phyloP scores from a whole-genome alignment of 2,329 filamentous ascomycete genomes.

The Fusarium sp. region DNA sequence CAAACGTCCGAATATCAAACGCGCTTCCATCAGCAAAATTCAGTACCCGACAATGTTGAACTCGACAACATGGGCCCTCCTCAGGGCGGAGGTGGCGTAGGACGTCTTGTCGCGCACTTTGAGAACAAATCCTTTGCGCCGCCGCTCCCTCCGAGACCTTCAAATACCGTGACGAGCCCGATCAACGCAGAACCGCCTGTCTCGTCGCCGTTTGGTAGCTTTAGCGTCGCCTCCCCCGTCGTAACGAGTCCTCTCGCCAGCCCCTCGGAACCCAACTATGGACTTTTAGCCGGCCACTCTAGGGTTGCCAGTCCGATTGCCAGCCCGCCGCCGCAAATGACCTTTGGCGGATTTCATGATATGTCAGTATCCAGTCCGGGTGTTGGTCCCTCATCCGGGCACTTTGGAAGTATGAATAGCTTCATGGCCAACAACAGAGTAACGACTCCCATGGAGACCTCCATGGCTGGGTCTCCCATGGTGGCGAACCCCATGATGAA shows the following conservation, averaged over 20 bases:
- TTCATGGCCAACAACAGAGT: constrained; percentile 52
- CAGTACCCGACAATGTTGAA: constrained; percentile 47
- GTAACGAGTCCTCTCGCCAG: constrained; percentile 53
- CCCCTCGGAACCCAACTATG: constrained; percentile 53
- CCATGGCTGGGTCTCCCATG: constrained; percentile 47
- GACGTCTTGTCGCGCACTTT: constrained; percentile 59
- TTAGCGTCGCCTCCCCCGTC: constrained; percentile 49
- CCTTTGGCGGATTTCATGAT: constrained; percentile 54
- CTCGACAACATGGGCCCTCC: constrained; percentile 46
- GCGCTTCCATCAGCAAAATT: constrained; percentile 47
- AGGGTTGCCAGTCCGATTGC: constrained; percentile 54
- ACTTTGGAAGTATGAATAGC: constrained; percentile 54
- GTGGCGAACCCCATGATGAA: constrained; percentile 43
- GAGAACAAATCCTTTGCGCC: constrained; percentile 57
- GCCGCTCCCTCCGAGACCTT: constrained; percentile 55
- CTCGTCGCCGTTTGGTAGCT: constrained; percentile 53
- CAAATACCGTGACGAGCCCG: constrained; percentile 48
- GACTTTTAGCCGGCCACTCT: constrained; percentile 49
- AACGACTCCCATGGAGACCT: constrained; percentile 46
- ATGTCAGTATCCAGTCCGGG: constrained; percentile 50
- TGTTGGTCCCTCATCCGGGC: constrained; percentile 46
- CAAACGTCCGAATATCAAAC: constrained; percentile 50
- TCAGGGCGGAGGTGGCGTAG: constrained; percentile 52
- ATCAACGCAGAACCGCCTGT: constrained; percentile 45
- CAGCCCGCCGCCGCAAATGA: constrained; percentile 49